Base-by-base conservation (phyloP, 108 stramenopile species). In the Mediolabrus comicus region DNA sequence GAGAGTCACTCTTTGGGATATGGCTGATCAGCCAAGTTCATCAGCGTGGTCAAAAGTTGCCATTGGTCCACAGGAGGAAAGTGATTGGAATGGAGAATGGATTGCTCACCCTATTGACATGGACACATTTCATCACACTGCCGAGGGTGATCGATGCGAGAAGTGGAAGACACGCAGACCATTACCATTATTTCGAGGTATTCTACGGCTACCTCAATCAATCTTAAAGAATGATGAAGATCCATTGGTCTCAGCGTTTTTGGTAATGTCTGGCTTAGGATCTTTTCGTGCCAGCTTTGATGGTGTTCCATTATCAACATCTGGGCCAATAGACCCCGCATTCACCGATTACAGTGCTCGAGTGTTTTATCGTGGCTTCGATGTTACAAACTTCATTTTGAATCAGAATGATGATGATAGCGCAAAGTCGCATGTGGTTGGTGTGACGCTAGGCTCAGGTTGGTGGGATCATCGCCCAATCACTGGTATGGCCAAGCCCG, bases 381-480 rank as follows among this genome's bases (percentile, higher is more conserved):
- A 80, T 65, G 53, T 80, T 1, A 80, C 79, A 8, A 38, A 62
- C 4, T 72, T 72, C 17, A 5, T 60, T 10, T 3, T 64, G 31
- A 62, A 38, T 36, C 1, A 29, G 9, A 41, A 38, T 32, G 38
- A 14, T 4, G 6, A 9, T 19, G 9, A 41, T 11, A 14, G 39
- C 39, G 14, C 14, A 14, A 14, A 35, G 34, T 8, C 32, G 60
- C 46, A 67, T 52, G 60, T 62, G 7, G 29, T 80, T 53, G 72
- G 72, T 14, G 34, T 80, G 34, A 74, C 72, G 25, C 56, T 74
- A 49, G 79, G 79, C 13, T 62, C 59, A 32, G 79, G 79, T 4
- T 80, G 79, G 79, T 80, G 79, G 79, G 73, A 80, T 54, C 80
- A 64, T 32, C 63, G 61, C 6, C 74, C 80, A 3, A 17, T 76